Percentiles rank a stretch among this genome's conserved stretches.
These are phyloP conservation scores for Hyphochytrium catenoides DNA, from an alignment of 352 stramenopile genomes.

Conservation along the genomic window DNA sequence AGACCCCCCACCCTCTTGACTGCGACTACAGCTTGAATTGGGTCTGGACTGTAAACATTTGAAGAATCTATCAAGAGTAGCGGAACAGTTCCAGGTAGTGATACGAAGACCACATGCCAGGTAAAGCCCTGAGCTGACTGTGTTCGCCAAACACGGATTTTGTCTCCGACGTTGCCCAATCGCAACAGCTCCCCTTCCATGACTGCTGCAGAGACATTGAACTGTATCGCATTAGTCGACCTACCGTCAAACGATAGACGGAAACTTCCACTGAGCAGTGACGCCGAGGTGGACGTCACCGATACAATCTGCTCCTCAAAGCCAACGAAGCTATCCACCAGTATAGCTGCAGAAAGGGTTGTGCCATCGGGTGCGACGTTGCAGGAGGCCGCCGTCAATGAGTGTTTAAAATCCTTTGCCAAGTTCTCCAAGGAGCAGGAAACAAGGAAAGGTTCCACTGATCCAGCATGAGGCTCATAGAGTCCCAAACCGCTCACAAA, in stretches of 20 bases:
- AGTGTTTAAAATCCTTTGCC: constrained; percentile 29
- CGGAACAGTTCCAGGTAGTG: constrained; percentile 22
- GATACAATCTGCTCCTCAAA: constrained; percentile 72
- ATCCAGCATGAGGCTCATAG: too few species aligned
- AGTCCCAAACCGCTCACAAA: too few species aligned
- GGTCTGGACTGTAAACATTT: too few species aligned
- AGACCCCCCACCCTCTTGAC: too few species aligned
- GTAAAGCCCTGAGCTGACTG: constrained; percentile 16
- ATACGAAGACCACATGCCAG: constrained; percentile 38
- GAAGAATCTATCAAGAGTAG: constrained; percentile 26
- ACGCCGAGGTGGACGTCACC: constrained; percentile 27
- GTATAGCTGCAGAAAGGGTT: constrained; percentile 33
- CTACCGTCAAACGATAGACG: constrained; percentile 54
- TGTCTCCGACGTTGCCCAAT: constrained; percentile 17
- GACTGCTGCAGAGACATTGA: constrained; percentile 21
- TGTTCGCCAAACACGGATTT: constrained; percentile 24
- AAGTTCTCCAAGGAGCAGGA: constrained; percentile 41
- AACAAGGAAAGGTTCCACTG: too few species aligned
- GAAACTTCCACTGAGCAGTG: constrained; percentile 55
- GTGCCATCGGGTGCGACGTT: constrained; percentile 45
- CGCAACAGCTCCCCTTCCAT: constrained; percentile 26
- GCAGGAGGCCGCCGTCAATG: constrained; percentile 16
- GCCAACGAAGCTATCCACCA: constrained; percentile 64
- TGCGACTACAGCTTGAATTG: too few species aligned
- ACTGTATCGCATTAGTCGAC: constrained; percentile 34